These are phyloP conservation scores for Corymbia citriodora DNA, from an alignment of 441 rosid genomes.

Conservation along the genomic window DNA sequence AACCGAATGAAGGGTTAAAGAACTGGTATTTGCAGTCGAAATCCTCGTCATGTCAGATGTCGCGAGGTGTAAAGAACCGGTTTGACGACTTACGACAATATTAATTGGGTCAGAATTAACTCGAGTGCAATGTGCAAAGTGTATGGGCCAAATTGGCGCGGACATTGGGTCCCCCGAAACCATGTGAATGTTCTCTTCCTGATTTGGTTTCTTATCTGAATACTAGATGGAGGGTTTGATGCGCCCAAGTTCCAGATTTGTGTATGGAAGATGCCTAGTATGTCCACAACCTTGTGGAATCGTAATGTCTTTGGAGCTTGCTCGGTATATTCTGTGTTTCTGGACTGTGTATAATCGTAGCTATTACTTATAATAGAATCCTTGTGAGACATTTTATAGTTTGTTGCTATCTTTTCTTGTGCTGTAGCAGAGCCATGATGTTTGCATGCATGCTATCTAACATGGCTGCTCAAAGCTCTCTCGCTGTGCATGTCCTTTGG, in stretches of 20 bases:
- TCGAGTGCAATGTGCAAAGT: no score
- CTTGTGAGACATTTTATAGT: not conserved
- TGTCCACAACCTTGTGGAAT: not conserved
- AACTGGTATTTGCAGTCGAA: not conserved
- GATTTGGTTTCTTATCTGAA: not conserved
- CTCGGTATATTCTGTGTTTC: not conserved
- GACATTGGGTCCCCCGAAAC: not conserved
- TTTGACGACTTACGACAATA: not conserved
- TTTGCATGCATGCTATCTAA: not conserved
- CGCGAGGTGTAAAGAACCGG: not conserved
- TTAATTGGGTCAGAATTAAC: no score
- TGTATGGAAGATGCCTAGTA: not conserved
- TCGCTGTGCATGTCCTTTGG: not conserved
- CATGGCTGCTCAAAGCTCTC: not conserved
- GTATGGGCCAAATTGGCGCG: no score
- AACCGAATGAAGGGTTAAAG: not conserved
- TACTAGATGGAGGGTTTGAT: not conserved
- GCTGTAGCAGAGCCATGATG: no score
- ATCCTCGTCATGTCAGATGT: not conserved
- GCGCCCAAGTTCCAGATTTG: not conserved
- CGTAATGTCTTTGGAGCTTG: not conserved
- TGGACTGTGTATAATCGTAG: not conserved
- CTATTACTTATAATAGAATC: not conserved
- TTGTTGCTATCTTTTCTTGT: no score
- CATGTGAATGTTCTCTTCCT: not conserved